Evolutionary conservation across 768 basidiomycete genomes (phyloP), one percentile per base, ranked within the genome.

Genomic region (Leccinellum luteum): DNA sequence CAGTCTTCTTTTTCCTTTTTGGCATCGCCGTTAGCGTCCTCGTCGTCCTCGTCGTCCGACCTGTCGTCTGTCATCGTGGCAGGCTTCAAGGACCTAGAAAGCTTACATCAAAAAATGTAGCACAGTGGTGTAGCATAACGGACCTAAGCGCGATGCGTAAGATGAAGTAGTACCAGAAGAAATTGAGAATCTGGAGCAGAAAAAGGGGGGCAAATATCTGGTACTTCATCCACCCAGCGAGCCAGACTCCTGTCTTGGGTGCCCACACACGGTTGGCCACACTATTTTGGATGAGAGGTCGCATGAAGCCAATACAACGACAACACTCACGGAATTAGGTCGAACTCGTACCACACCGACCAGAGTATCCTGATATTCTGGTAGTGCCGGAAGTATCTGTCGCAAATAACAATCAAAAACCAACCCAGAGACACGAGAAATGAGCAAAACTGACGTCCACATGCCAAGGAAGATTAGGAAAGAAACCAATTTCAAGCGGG

Each of bases 131-230:
- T 30, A 23, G 21, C 1, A 31, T 13, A 45, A 76, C 85, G 45
- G 60, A 93, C 92, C 89, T 81, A 50, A 80, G 72, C 15, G 89
- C 77, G 52, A 96, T 88, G 54, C 92, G 85, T 69, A 82, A 73
- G 70, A 98, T 94, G 27, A 94, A 78, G 74, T 79, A 85, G 71
- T 91, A 96, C 95, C 95, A 98, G 79, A 97, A 97, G 25, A 96
- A 58, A 69, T 98, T 98, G 64, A 99, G 78, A 41, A 83, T 63
- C 69, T 94, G 92, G 15, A 99, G 78, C 0, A 92, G 74, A 6
- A 85, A 60, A 55, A 98, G 74, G 0, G 94, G 89, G 0, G 73
- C 59, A 64, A 95, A 91, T 52, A 96, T 83, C 62, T 94, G 92
- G 64, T 84, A 86, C 65, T 79, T 83, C 83, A 95, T 86, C 91